Base-by-base conservation (phyloP, 139 green algal species). In the Tetraselmis chui region DNA sequence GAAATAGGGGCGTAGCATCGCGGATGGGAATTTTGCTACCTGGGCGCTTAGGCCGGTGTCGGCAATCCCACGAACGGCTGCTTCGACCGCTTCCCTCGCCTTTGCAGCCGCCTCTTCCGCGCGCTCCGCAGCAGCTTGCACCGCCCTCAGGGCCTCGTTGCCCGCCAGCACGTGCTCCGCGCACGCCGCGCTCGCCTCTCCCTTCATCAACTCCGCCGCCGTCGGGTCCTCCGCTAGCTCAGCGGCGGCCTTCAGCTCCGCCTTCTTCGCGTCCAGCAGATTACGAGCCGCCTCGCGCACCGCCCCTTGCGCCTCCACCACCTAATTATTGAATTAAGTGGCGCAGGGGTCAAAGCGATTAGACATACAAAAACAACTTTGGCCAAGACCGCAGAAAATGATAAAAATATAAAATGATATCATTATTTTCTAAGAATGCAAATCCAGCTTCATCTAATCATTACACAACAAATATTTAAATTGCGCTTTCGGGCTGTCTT, bases 251-350 rank as follows among this genome's bases (percentile, higher is more conserved):
- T 91, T 85, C 22, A 94, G 83, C 87, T 96, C 91, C 0, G 92
- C 91, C 28, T 85, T 88, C 84, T 94, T 94, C 29, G 87, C 88
- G 0, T 79, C 79, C 30, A 96, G 88, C 84, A 96, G 90, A 83
- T 93, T 86, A 22, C 80, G 79, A 0, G 91, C 92, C 2, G 89
- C 90, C 0, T 76, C 85, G 80, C 92, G 81, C 0, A 90, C 92
- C 83, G 83, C 90, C 81, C 88, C 86, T 25, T 85, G 80, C 2
- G 84, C 86, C 74, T 83, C 32, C 25, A 32, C 81, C 77, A 81
- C 81, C 31, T 83, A 59, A 31, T 18, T 25, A 77, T 23, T n/a
- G 59, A 23, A n/a, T 75, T 75, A n/a, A 23, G 59, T n/a, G 23
- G 59, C 59, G 59, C n/a, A n/a, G n/a, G n/a, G n/a, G n/a, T n/a